Percentiles rank a stretch among this genome's conserved stretches.
Conservation (phyloP, 495 filamentous ascomycete species). For the Tuber aestivum region DNA sequence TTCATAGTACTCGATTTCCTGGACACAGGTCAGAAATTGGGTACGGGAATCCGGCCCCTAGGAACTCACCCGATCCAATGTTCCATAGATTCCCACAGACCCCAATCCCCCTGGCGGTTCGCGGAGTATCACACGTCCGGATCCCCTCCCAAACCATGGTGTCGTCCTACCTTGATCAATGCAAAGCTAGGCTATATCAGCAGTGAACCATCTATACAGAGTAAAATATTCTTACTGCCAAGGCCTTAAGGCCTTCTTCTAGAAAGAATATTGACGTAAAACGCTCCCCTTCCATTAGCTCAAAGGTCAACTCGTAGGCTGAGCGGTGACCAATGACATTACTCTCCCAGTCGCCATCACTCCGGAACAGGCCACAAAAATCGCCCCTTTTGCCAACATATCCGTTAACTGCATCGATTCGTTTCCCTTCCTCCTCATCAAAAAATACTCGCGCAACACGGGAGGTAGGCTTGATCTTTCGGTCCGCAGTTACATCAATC, state of each 20-base stretch:
- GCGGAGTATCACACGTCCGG: slow-evolving; percentile 3
- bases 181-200: slow-evolving; percentile 37
- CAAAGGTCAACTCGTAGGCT: slow-evolving; percentile 37
- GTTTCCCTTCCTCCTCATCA: not conserved
- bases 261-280: slow-evolving; percentile 37
- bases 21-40: slow-evolving; percentile 6
- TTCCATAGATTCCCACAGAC: slow-evolving; percentile 34
- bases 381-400: slow-evolving; percentile 35
- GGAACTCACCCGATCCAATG: slow-evolving; percentile 25
- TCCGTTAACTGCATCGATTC: slow-evolving; percentile 38
- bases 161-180: slow-evolving; percentile 35
- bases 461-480: slow-evolving; percentile 15
- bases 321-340: slow-evolving; percentile 37
- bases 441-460: slow-evolving; percentile 31
- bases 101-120: slow-evolving; percentile 14
- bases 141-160: slow-evolving; percentile 39
- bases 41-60: not conserved
- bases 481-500: slow-evolving; percentile 17
- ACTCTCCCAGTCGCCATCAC: slow-evolving; percentile 32
- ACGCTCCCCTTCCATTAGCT: slow-evolving; percentile 27
- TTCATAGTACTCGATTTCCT: not conserved
- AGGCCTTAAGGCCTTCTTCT: slow-evolving; percentile 18
- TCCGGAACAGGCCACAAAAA: slow-evolving; percentile 40
- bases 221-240: slow-evolving; percentile 28
- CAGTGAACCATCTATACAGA: not conserved